These are phyloP conservation scores for Carpinus fangiana DNA, from an alignment of 306 rosid genomes.

Conservation along the genomic window DNA sequence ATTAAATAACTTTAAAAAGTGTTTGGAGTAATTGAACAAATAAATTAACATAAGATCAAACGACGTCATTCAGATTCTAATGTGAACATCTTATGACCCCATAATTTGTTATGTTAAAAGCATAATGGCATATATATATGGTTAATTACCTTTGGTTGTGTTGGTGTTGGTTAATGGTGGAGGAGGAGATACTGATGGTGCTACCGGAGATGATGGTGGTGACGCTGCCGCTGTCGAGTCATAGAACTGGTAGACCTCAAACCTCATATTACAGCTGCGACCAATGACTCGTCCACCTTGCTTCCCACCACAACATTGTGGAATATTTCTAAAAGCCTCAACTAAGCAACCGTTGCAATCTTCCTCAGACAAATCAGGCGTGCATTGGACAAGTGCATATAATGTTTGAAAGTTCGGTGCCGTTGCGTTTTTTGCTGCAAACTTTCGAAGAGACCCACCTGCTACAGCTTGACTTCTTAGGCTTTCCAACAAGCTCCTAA, in stretches of 20 bases:
- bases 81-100: background rate
- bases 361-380: constrained; percentile 22
- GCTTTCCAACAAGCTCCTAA: background rate
- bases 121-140: background rate
- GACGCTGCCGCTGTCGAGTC: background rate
- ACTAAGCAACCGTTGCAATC: constrained; percentile 25
- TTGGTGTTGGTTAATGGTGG: constrained; percentile 10
- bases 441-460: constrained; percentile 19
- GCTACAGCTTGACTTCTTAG: constrained; percentile 5
- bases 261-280: constrained; percentile 47
- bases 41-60: background rate
- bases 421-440: constrained; percentile 5
- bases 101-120: background rate
- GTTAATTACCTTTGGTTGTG: constrained; percentile 26
- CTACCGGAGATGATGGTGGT: background rate
- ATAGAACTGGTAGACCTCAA: constrained; percentile 23
- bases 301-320: background rate
- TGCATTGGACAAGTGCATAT: constrained; percentile 34
- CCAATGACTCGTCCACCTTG: constrained; percentile 13
- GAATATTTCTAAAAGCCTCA: background rate
- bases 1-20: background rate
- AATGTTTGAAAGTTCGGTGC: background rate
- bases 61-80: no score
- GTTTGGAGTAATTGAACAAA: no score
- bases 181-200: constrained; percentile 5